A percentile compares a stretch with the other conserved stretches of the same genome.
These are phyloP conservation scores for Ammopiptanthus mongolicus DNA, from an alignment of 306 rosid species.

Conservation along the genomic window DNA sequence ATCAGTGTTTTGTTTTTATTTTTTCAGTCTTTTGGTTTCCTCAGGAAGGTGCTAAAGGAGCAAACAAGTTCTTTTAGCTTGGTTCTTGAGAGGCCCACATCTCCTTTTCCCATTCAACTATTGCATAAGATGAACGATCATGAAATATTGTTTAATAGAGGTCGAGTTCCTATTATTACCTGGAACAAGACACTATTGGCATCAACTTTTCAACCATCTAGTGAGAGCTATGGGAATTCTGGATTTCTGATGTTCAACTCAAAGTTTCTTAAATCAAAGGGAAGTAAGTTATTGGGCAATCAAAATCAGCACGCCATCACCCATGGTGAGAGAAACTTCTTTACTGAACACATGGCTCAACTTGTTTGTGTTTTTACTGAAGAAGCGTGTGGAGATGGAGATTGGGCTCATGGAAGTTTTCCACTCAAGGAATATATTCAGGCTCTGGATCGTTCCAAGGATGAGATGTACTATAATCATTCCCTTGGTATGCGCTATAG, in stretches of 20 bases:
- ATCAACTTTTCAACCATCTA: conserved; percentile 51
- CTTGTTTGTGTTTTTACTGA: conserved; percentile 63
- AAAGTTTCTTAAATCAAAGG: conserved; percentile 59
- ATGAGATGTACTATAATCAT: conserved; percentile 77
- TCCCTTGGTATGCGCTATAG: conserved; percentile 83
- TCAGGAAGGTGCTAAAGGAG: conserved; percentile 49
- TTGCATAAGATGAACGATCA: conserved; percentile 48
- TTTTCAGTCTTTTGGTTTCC: conserved; percentile 47
- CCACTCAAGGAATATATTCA: conserved; percentile 77
- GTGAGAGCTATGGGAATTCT: conserved; percentile 51
- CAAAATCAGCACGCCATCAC: conserved; percentile 49
- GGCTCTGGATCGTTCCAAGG: conserved; percentile 83
- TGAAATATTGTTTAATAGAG: conserved; percentile 70
- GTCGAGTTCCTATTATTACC: conserved; percentile 70
- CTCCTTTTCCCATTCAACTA: conserved; percentile 43
- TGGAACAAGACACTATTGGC: conserved; percentile 72
- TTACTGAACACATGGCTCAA: conserved; percentile 36
- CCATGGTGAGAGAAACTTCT: conserved; percentile 38
- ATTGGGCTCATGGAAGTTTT: conserved; percentile 89
- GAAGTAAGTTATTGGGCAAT: conserved; percentile 48
- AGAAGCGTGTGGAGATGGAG: conserved; percentile 77
- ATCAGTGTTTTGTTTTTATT: conserved; percentile 53
- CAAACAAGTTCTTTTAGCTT: conserved; percentile 43
- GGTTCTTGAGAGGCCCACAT: conserved; percentile 48
- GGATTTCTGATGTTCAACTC: conserved; percentile 74